These are phyloP conservation scores for Boletus pseudo-olivaceus DNA, from an alignment of 768 basidiomycete genomes.

Conservation along the genomic window DNA sequence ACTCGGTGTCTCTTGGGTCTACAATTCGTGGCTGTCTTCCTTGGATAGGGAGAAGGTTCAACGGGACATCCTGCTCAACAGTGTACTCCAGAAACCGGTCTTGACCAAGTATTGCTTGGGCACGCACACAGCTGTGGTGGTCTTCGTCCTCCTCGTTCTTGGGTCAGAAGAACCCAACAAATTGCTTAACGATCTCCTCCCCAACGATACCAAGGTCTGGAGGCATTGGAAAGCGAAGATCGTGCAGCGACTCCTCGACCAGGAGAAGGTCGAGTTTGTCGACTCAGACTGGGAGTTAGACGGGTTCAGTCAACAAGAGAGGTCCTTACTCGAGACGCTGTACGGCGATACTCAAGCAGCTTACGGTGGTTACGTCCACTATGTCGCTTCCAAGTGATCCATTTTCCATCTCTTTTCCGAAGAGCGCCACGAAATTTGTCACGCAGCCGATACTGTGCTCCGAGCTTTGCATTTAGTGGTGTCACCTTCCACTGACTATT, in stretches of 20 bases:
- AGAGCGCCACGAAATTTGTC: no score
- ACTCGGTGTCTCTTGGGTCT: constrained; percentile 34
- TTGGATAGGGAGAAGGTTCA: constrained; percentile 36
- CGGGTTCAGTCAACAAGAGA: constrained; percentile 16
- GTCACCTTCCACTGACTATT: neutral
- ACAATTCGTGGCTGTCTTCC: constrained; percentile 35
- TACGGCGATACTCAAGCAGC: constrained; percentile 24
- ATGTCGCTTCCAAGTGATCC: constrained; percentile 8
- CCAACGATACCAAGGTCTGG: constrained; percentile 31
- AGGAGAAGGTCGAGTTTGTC: constrained; percentile 24
- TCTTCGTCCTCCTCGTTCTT: constrained; percentile 25
- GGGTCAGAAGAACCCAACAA: constrained; percentile 18
- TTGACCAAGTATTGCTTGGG: constrained; percentile 25
- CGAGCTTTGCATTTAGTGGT: neutral
- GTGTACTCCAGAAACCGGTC: constrained; percentile 20
- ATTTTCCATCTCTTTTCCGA: neutral
- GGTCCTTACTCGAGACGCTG: constrained; percentile 20
- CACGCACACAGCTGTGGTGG: constrained; percentile 25
- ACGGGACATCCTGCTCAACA: constrained; percentile 20
- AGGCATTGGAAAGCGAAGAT: constrained; percentile 24
- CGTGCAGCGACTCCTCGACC: constrained; percentile 10
- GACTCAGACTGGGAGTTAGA: constrained; percentile 21
- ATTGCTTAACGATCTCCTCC: constrained; percentile 23
- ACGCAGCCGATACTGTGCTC: neutral
- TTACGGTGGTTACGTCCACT: constrained; percentile 21